These are phyloP conservation scores for Candida vaughaniae DNA, from an alignment of 805 yeast species.

Conservation along the genomic window DNA sequence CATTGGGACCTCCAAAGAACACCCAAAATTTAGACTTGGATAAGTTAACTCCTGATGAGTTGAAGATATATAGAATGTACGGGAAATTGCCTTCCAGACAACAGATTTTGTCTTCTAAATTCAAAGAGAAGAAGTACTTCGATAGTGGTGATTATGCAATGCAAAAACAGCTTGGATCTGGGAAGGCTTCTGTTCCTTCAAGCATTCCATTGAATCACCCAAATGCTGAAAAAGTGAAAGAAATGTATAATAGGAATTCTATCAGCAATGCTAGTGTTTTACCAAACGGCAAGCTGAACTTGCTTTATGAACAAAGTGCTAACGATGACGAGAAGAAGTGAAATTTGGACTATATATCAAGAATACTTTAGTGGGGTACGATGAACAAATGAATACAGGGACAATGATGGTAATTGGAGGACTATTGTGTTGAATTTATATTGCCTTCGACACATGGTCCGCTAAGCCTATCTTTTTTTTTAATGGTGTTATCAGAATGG, in stretches of 20 bases:
- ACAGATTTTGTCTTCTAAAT: conserved; percentile 69
- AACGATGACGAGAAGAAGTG: conserved; percentile 17
- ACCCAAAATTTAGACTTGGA: conserved; percentile 51
- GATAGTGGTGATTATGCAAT: conserved; percentile 95
- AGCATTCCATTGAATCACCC: conserved; percentile 47
- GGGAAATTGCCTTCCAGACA: conserved; percentile 83
- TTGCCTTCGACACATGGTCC: too few relatives aligned
- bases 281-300: conserved; percentile 50
- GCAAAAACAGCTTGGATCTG: conserved; percentile 45
- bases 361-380: too few relatives aligned
- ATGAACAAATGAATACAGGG: too few relatives aligned
- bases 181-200: conserved; percentile 26
- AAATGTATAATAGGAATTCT: conserved; percentile 56
- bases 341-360: neutral
- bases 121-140: conserved; percentile 86
- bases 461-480: too few relatives aligned
- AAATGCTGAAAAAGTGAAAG: conserved; percentile 57
- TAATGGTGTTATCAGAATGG: too few relatives aligned
- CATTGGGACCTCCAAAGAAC: conserved; percentile 48
- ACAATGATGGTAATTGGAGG: too few relatives aligned
- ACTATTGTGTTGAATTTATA: too few relatives aligned
- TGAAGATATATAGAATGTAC: conserved; percentile 72
- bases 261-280: conserved; percentile 48
- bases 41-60: conserved; percentile 73
- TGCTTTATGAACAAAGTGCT: conserved; percentile 53